Percentiles rank a stretch among this genome's conserved stretches.
Evolutionary conservation across 495 filamentous ascomycete genomes (phyloP).

Genomic region (Penicillium pancosmium): DNA sequence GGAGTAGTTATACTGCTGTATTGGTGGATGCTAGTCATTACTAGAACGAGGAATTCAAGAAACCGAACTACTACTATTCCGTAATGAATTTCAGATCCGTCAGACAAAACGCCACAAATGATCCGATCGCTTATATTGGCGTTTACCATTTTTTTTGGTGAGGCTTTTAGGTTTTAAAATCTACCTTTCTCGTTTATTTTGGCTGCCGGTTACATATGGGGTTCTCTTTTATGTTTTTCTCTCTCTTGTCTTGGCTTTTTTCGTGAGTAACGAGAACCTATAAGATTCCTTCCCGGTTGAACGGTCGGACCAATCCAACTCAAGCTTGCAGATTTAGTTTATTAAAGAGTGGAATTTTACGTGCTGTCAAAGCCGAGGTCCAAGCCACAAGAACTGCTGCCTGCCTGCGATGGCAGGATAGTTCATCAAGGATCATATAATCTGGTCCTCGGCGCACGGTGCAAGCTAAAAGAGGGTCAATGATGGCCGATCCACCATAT

Average conservation of each 20-base stretch:
- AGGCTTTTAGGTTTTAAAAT: background rate
- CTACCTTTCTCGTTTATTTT: background rate
- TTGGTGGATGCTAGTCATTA: too few species aligned
- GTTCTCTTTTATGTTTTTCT: background rate
- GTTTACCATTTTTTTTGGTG: background rate
- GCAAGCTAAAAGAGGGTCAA: constrained; percentile 10
- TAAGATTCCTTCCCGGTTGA: background rate
- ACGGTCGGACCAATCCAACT: background rate
- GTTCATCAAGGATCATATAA: background rate
- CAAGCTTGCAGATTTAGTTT: constrained; percentile 5
- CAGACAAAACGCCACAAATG: background rate
- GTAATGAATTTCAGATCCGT: background rate
- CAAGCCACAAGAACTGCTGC: constrained; percentile 11
- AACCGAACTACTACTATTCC: background rate
- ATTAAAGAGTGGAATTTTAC: background rate
- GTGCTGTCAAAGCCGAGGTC: constrained; percentile 14
- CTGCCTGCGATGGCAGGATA: constrained; percentile 16
- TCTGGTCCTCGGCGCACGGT: constrained; percentile 4
- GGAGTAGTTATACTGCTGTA: too few species aligned
- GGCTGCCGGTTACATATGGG: background rate
- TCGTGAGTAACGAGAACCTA: background rate
- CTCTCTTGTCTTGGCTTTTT: constrained; percentile 1
- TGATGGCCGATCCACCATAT: constrained; percentile 4
- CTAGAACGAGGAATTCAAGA: too few species aligned
- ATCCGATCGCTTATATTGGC: background rate